Base-by-base conservation (phyloP, 179 eudicot genomes). In the Beta corolliflora region DNA sequence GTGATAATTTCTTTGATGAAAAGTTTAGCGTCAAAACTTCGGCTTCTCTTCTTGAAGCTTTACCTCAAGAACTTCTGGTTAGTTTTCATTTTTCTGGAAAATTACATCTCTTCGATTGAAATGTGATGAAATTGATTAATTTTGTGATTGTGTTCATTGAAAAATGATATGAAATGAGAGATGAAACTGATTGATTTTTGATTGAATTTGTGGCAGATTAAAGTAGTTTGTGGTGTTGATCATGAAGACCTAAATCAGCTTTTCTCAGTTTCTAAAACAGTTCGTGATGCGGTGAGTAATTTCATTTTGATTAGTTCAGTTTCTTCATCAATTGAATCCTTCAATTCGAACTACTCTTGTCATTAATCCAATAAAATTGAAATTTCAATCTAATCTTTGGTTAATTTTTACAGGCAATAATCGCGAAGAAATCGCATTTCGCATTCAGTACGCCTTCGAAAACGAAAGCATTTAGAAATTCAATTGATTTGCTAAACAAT, bases 191-290 rank as follows among this genome's bases (percentile, higher is more conserved):
- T 50, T 0, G 8, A 9, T 56, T 13, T 15, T 64, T 46, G 52
- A 12, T 21, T 76, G 31, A 16, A 78, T 60, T 69, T 82, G 63
- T 71, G 80, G 65, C 93, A 94, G 98, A 87, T 92, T 59, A 92
- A 88, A 83, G 87, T 94, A 29, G 44, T 94, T 68, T 93, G 98
- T 63, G 92, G 97, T 19, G 97, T 92, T n/a, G 87, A 92, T 73
- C 98, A 94, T 69, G 97, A 93, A 41, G 98, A 94, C 86, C 87
- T 94, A 67, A 91, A 94, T 76, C 91, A 87, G 78, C 92, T 94
- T 61, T 84, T 88, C 71, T 80, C 84, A 53, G 98, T 94, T 36
- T 94, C 98, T 5, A 93, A 86, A 69, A 44, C 87, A 45, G 81
- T 92, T 58, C 81, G 90, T 45, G 96, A 93, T 79, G 96, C 94